Base-by-base conservation (phyloP, 139 green algal genomes). In the Chlorella sp. region DNA sequence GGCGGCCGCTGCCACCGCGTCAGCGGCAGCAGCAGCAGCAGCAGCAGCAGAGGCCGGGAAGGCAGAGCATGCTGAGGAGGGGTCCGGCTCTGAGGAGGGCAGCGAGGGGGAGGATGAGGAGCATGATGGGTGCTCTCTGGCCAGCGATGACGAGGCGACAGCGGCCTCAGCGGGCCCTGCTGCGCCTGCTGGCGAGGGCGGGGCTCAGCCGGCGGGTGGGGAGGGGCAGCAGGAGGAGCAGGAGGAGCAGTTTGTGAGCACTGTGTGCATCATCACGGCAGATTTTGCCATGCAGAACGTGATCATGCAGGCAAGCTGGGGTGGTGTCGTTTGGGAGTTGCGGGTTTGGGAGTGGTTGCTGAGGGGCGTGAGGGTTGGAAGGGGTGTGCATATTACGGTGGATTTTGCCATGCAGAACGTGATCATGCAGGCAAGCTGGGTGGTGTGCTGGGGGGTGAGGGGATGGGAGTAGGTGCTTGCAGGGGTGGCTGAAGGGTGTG, bases 281-380 rank as follows among this genome's bases (percentile, higher is more conserved):
- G 98, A 99, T 90, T 99, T 98, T 89, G 94, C 97, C 2, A 99
- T 99, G 97, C 98, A 99, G 94, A 99, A 99, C 90, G 97, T 99
- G 88, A 76, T 93, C 73, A 88, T 88, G 84, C 84, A 88, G 84
- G 84, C 84, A 88, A 68, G 84, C 81, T 39, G 3, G 83, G 91
- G 97, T 77, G 39, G 15, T 36, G 78, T 16, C 7, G 1, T 32
- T 32, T 75, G 66, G 60, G 60, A n/a, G n/a, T n/a, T n/a, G n/a
- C n/a, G n/a, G n/a, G n/a, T n/a, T n/a, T n/a, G n/a, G n/a, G n/a
- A n/a, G n/a, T n/a, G n/a, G n/a, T n/a, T n/a, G n/a, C n/a, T n/a
- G n/a, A n/a, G n/a, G n/a, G n/a, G n/a, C n/a, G n/a, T n/a, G n/a
- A n/a, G n/a, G n/a, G n/a, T n/a, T n/a, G n/a, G n/a, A n/a, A n/a